These are phyloP conservation scores for Penicillium sp. DNA, from an alignment of 2,329 filamentous ascomycete genomes.

Conservation along the genomic window DNA sequence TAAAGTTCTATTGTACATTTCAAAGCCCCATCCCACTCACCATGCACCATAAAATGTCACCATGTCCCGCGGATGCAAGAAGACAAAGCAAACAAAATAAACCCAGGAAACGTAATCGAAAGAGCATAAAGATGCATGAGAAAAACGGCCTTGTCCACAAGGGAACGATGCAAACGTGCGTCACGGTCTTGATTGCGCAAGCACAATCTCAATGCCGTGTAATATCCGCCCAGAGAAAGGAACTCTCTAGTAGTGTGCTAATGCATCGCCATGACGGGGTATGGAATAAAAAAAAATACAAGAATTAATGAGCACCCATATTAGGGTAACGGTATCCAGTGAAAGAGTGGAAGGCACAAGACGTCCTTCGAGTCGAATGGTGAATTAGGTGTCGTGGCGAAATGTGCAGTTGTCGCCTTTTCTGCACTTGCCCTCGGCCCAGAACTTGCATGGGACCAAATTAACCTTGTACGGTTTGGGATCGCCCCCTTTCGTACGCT, in stretches of 20 bases:
- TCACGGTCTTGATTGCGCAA: background rate
- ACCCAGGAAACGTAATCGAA: background rate
- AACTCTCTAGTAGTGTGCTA: background rate
- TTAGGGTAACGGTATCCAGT: background rate
- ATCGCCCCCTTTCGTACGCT: slow-evolving; percentile 34
- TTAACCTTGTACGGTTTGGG: slow-evolving; percentile 44
- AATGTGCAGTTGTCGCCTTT: slow-evolving; percentile 53
- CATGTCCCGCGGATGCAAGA: background rate
- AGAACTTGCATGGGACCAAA: slow-evolving; percentile 50
- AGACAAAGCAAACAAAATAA: background rate
- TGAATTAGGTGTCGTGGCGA: slow-evolving; percentile 39
- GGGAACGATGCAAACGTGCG: slow-evolving; percentile 4
- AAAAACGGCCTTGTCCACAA: background rate
- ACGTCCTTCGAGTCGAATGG: background rate
- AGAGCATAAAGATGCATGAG: background rate
- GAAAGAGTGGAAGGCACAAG: background rate
- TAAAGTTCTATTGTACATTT: slow-evolving; percentile 10
- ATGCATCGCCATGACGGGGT: slow-evolving; percentile 7
- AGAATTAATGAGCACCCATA: background rate
- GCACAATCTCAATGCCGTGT: background rate
- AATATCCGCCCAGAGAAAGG: background rate
- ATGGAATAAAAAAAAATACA: slow-evolving; percentile 2
- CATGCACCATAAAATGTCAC: slow-evolving; percentile 8
- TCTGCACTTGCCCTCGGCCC: slow-evolving; percentile 50
- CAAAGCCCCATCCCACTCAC: background rate